Conservation (phyloP, 1,284 basidiomycete species). For the Fomitopsis betulina region DNA sequence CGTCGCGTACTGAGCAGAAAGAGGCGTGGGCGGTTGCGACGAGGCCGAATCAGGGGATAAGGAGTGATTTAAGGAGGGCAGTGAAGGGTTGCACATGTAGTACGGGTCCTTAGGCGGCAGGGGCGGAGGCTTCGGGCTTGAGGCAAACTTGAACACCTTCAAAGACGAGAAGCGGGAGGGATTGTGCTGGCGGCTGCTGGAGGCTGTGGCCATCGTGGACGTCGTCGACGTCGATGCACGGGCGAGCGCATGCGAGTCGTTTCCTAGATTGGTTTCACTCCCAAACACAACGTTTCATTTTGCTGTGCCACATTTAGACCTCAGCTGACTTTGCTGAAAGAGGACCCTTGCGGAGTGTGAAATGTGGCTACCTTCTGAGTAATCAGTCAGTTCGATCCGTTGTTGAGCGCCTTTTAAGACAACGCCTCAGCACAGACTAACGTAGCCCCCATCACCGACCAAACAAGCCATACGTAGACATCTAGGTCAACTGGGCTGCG, state of each 20-base stretch:
- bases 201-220: constrained; percentile 26
- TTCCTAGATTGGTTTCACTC: neutral
- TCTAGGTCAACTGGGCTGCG: neutral
- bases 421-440: neutral
- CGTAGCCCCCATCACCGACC: neutral
- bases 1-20: constrained; percentile 30
- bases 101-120: constrained; percentile 64
- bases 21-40: constrained; percentile 31
- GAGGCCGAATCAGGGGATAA: constrained; percentile 35
- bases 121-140: constrained; percentile 42
- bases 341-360: neutral
- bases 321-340: neutral
- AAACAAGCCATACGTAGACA: neutral
- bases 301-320: neutral
- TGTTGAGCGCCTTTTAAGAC: neutral
- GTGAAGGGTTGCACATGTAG: constrained; percentile 49
- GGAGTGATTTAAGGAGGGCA: constrained; percentile 43
- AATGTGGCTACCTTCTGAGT: neutral
- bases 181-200: constrained; percentile 25
- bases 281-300: neutral
- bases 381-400: neutral
- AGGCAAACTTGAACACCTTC: constrained; percentile 51
- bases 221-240: constrained; percentile 18
- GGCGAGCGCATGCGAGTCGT: constrained; percentile 1
- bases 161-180: constrained; percentile 55